Conservation (phyloP, 2,329 filamentous ascomycete genomes). For the Xenoacremonium recifei region DNA sequence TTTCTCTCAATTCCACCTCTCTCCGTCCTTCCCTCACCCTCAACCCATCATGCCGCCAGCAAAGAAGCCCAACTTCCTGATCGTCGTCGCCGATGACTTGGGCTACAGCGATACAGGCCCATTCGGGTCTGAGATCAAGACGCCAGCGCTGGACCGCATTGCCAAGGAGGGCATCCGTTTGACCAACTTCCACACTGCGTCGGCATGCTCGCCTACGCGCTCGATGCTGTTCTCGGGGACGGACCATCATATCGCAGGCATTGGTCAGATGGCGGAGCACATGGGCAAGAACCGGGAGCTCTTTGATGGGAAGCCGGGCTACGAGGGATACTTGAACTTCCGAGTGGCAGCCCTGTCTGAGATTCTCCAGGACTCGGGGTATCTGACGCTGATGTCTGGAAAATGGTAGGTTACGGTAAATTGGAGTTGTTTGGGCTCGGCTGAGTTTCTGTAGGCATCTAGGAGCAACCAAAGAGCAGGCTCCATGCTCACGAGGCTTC, state of each 20-base stretch:
- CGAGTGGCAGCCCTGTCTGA: constrained; percentile 25
- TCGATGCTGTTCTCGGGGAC: constrained; percentile 60
- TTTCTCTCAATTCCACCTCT: not conserved
- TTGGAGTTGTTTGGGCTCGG: not conserved
- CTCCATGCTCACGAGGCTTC: constrained; percentile 30
- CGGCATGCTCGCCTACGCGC: constrained; percentile 55
- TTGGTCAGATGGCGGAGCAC: constrained; percentile 51
- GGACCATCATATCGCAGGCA: constrained; percentile 51
- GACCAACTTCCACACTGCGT: constrained; percentile 56
- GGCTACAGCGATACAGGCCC: constrained; percentile 15
- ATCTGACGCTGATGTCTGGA: constrained; percentile 27
- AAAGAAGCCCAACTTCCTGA: constrained; percentile 15
- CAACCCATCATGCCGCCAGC: not conserved
- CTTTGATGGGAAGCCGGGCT: constrained; percentile 15
- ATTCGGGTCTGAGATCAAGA: constrained; percentile 55
- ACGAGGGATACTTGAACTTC: constrained; percentile 30
- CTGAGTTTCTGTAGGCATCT: not conserved
- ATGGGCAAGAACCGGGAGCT: not conserved
- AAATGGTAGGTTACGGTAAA: constrained; percentile 20
- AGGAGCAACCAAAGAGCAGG: not conserved
- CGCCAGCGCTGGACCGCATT: constrained; percentile 52
- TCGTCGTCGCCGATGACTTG: constrained; percentile 19
- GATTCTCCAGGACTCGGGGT: constrained; percentile 27
- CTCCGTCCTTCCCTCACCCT: not conserved
- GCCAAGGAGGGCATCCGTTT: constrained; percentile 49